Percentiles rank a stretch among this genome's conserved stretches.
Conservation (phyloP, 768 basidiomycete species). For the Tylopilus plumbeoviolaceoides region DNA sequence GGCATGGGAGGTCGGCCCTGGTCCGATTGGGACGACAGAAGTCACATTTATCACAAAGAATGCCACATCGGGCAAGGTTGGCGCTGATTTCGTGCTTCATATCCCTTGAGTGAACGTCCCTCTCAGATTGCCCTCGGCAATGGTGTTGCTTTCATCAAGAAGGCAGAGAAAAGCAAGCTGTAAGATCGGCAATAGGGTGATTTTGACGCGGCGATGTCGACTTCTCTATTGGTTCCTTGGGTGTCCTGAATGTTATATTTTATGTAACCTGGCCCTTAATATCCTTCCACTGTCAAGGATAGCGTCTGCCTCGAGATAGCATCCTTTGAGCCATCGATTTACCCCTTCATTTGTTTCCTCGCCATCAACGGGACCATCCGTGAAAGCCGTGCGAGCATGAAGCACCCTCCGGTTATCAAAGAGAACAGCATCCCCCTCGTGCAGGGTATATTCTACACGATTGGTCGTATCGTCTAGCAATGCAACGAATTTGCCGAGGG, state of each 20-base stretch:
- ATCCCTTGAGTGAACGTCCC: background rate
- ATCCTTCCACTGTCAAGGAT: slow-evolving; percentile 59
- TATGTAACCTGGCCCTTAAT: slow-evolving; percentile 32
- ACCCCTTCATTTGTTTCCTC: slow-evolving; percentile 40
- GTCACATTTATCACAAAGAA: slow-evolving; percentile 63
- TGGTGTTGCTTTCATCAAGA: slow-evolving; percentile 63
- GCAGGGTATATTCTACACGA: slow-evolving; percentile 60
- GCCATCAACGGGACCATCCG: slow-evolving; percentile 30
- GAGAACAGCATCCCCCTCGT: slow-evolving; percentile 80
- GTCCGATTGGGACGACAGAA: slow-evolving; percentile 54
- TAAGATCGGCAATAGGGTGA: slow-evolving; percentile 14
- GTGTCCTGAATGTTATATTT: no score
- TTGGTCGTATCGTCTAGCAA: slow-evolving; percentile 50
- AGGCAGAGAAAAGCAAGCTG: slow-evolving; percentile 43
- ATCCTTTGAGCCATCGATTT: slow-evolving; percentile 89
- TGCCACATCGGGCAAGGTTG: slow-evolving; percentile 54
- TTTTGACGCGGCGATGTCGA: background rate
- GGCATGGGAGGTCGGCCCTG: slow-evolving; percentile 73
- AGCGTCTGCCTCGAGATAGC: slow-evolving; percentile 67
- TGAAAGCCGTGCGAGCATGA: slow-evolving; percentile 82
- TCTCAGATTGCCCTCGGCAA: slow-evolving; percentile 49
- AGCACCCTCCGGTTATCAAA: slow-evolving; percentile 92
- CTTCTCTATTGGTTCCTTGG: no score
- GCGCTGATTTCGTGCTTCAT: slow-evolving; percentile 3
- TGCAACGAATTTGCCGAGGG: slow-evolving; percentile 57